A percentile compares a stretch with the other conserved stretches of the same genome.
Evolutionary conservation across 306 rosid species (phyloP).

Genomic region (Rosa rugosa): DNA sequence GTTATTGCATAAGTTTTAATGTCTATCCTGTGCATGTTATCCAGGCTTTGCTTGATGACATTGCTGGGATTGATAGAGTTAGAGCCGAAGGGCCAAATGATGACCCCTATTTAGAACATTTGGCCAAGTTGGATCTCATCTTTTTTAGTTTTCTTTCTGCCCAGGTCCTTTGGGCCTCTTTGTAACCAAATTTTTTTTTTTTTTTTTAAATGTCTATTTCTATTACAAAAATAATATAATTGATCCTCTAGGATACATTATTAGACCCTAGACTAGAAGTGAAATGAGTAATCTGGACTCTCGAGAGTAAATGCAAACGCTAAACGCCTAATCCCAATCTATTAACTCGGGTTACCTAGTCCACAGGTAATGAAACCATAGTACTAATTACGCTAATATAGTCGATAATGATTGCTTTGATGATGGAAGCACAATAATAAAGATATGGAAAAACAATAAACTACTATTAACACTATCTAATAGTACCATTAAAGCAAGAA

Average conservation of each 20-base stretch:
- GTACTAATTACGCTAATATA: constrained; percentile 32
- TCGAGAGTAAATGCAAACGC: constrained; percentile 8
- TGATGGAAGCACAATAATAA: constrained; percentile 40
- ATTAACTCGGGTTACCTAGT: constrained; percentile 19
- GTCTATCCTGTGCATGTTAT: too few relatives aligned
- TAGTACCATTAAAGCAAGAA: constrained; percentile 56
- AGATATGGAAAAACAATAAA: constrained; percentile 25
- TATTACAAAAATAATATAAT: background rate
- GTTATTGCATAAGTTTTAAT: background rate
- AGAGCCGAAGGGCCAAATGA: too few relatives aligned
- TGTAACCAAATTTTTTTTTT: too few relatives aligned
- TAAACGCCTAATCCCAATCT: background rate
- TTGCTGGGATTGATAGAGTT: too few relatives aligned
- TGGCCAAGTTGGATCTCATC: too few relatives aligned
- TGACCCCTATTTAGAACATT: too few relatives aligned
- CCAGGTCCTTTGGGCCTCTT: too few relatives aligned
- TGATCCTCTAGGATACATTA: background rate
- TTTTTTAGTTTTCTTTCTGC: too few relatives aligned
- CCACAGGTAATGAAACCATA: background rate
- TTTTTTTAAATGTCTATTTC: too few relatives aligned
- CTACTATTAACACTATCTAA: constrained; percentile 33
- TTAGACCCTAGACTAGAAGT: background rate
- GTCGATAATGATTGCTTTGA: constrained; percentile 39
- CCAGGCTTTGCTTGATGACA: too few relatives aligned
- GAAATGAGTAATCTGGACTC: background rate